Evolutionary conservation across 2,329 filamentous ascomycete species (phyloP).

Genomic region (Thyridium curvatum): DNA sequence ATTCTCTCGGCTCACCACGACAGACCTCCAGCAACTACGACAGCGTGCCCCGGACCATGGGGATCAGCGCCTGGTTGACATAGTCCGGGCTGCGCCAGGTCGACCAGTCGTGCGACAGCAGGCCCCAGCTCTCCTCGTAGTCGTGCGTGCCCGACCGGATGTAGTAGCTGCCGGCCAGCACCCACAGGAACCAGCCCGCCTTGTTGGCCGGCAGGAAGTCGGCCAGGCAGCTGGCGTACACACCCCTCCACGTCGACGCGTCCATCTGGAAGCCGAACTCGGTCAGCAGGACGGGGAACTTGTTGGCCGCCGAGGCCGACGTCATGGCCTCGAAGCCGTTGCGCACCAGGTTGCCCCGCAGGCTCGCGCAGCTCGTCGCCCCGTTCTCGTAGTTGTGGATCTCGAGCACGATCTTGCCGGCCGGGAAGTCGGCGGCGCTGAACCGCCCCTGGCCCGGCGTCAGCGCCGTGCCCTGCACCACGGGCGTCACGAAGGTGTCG

Average conservation of each 20-base stretch:
- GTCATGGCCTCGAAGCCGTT: slow-evolving; percentile 48
- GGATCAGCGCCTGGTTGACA: slow-evolving; percentile 31
- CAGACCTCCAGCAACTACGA: no score
- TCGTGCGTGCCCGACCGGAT: slow-evolving; percentile 45
- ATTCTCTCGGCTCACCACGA: no score
- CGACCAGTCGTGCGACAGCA: slow-evolving; percentile 48
- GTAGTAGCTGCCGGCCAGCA: slow-evolving; percentile 53
- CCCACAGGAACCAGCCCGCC: slow-evolving; percentile 54
- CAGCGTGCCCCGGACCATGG: slow-evolving; percentile 28
- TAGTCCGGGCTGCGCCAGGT: slow-evolving; percentile 39
- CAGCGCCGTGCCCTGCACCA: slow-evolving; percentile 41
- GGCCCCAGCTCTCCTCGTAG: slow-evolving; percentile 51
- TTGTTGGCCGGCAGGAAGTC: slow-evolving; percentile 39
- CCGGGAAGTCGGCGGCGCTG: slow-evolving; percentile 34
- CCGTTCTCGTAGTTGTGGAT: slow-evolving; percentile 54
- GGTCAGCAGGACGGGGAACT: slow-evolving; percentile 43
- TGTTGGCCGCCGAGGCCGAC: slow-evolving; percentile 22
- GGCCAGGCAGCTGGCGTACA: slow-evolving; percentile 47
- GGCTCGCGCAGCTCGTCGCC: slow-evolving; percentile 38
- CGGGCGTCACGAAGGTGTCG: slow-evolving; percentile 46
- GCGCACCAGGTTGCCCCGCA: slow-evolving; percentile 38
- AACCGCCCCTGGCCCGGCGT: slow-evolving; percentile 39
- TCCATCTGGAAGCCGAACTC: slow-evolving; percentile 50
- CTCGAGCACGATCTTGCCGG: slow-evolving; percentile 52
- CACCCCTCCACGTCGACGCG: slow-evolving; percentile 33